phyloP scores from a whole-genome alignment of 352 stramenopile species.

The Globisporangium polare region DNA sequence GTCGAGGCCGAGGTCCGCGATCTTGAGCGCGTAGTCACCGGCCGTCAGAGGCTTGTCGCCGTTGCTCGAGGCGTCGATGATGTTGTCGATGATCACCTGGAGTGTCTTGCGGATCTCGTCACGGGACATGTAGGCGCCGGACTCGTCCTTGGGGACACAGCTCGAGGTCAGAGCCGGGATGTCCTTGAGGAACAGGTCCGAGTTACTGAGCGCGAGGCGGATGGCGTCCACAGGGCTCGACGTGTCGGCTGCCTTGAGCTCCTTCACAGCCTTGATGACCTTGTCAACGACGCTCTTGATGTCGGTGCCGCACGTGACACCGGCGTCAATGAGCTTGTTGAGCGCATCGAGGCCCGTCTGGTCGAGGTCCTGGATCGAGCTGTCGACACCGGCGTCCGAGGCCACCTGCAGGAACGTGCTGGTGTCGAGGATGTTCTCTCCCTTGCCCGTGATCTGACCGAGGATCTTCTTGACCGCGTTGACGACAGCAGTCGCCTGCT shows the following conservation, averaged over 20 bases:
- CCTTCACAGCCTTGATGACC: conserved; percentile 30
- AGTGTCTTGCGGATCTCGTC: conserved; percentile 51
- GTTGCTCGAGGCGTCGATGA: conserved; percentile 33
- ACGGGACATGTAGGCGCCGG: conserved; percentile 32
- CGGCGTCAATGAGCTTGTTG: conserved; percentile 32
- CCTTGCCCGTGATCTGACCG: conserved; percentile 27
- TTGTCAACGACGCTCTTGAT: conserved; percentile 50
- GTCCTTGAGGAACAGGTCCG: conserved; percentile 36
- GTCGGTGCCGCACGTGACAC: conserved; percentile 27
- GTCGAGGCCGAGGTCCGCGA: conserved; percentile 28
- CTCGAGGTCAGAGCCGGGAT: conserved; percentile 40
- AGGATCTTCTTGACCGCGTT: conserved; percentile 14
- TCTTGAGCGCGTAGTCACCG: conserved; percentile 27
- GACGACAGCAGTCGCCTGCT: conserved; percentile 3
- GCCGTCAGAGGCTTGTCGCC: conserved; percentile 6
- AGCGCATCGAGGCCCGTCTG: conserved; percentile 11
- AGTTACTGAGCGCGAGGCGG: conserved; percentile 32
- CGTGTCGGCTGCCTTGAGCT: conserved; percentile 23
- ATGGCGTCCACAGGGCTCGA: conserved; percentile 32
- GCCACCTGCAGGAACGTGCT: conserved; percentile 34
- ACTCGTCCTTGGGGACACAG: conserved; percentile 35
- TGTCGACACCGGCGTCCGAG: conserved; percentile 8
- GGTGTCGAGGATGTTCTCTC: conserved; percentile 28
- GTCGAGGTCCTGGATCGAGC: background rate
- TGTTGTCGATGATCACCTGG: conserved; percentile 49